These are phyloP conservation scores for Termitomyces titanicus DNA, from an alignment of 768 basidiomycete species.

Conservation along the genomic window DNA sequence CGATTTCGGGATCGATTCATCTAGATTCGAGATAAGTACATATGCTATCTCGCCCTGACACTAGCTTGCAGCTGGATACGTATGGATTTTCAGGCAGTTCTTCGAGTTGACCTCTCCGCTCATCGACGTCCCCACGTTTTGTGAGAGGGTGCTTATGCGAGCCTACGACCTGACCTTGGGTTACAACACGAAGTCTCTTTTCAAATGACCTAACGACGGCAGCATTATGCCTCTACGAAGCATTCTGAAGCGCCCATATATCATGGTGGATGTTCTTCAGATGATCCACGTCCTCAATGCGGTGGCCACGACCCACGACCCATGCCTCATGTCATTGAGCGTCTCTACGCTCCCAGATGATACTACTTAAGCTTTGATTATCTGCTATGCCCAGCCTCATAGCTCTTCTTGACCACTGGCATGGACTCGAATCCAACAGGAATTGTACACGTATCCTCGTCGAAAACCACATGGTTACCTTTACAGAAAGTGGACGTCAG, in stretches of 20 bases:
- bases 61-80: too few relatives aligned
- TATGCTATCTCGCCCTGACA: too few relatives aligned
- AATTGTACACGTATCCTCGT: slow-evolving; percentile 13
- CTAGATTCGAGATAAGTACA: too few relatives aligned
- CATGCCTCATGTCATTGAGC: slow-evolving; percentile 3
- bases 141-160: too few relatives aligned
- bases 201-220: background rate
- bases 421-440: slow-evolving; percentile 15
- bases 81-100: too few relatives aligned
- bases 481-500: slow-evolving; percentile 39
- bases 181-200: too few relatives aligned
- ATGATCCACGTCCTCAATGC: background rate
- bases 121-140: too few relatives aligned
- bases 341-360: background rate
- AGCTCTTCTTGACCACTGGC: background rate
- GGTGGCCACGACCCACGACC: slow-evolving; percentile 1
- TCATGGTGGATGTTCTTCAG: background rate
- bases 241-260: background rate
- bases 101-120: too few relatives aligned
- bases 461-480: slow-evolving; percentile 23
- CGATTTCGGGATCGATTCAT: too few relatives aligned
- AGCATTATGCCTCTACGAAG: too few relatives aligned
- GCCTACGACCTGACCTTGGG: too few relatives aligned
- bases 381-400: background rate
- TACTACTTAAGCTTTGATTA: slow-evolving; percentile 3